These are phyloP conservation scores for Xylaria sp. DNA, from an alignment of 2,329 filamentous ascomycete species.

Conservation along the genomic window DNA sequence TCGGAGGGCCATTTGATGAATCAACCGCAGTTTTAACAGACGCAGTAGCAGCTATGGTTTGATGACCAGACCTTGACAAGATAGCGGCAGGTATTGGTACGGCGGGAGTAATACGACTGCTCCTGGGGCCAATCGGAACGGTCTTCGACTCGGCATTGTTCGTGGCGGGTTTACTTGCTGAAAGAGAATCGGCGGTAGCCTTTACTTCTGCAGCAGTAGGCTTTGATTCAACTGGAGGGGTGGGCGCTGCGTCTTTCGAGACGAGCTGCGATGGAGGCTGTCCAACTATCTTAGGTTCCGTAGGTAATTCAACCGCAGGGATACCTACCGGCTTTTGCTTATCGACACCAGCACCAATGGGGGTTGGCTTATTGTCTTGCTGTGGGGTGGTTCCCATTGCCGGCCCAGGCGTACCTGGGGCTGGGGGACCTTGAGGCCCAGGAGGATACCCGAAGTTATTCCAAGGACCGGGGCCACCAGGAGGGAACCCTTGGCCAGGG, in stretches of 20 bases:
- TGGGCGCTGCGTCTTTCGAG: slow-evolving; percentile 60
- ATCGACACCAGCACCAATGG: slow-evolving; percentile 63
- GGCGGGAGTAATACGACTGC: slow-evolving; percentile 69
- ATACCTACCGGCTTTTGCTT: slow-evolving; percentile 58
- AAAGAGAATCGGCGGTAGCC: slow-evolving; percentile 63
- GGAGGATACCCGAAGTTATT: slow-evolving; percentile 70
- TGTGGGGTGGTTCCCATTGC: slow-evolving; percentile 50
- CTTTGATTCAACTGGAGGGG: slow-evolving; percentile 75
- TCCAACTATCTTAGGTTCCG: slow-evolving; percentile 63
- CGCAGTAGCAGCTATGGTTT: slow-evolving; percentile 45
- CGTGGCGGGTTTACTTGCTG: slow-evolving; percentile 50
- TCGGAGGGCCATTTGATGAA: slow-evolving; percentile 49
- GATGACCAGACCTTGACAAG: slow-evolving; percentile 45
- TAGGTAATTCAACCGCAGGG: slow-evolving; percentile 58
- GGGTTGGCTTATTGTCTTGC: slow-evolving; percentile 58
- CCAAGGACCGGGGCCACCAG: slow-evolving; percentile 69
- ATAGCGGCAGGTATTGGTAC: slow-evolving; percentile 68
- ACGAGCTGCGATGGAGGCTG: slow-evolving; percentile 59
- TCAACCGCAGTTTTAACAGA: slow-evolving; percentile 53
- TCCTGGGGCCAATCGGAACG: slow-evolving; percentile 60
- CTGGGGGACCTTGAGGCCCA: slow-evolving; percentile 61
- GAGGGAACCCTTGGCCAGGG: slow-evolving; percentile 78
- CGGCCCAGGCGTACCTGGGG: slow-evolving; percentile 50
- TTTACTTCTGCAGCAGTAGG: slow-evolving; percentile 65
- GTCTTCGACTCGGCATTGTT: slow-evolving; percentile 51